Evolutionary conservation across 805 yeast species (phyloP).

Genomic region (Cyberlindnera euphorbiae): DNA sequence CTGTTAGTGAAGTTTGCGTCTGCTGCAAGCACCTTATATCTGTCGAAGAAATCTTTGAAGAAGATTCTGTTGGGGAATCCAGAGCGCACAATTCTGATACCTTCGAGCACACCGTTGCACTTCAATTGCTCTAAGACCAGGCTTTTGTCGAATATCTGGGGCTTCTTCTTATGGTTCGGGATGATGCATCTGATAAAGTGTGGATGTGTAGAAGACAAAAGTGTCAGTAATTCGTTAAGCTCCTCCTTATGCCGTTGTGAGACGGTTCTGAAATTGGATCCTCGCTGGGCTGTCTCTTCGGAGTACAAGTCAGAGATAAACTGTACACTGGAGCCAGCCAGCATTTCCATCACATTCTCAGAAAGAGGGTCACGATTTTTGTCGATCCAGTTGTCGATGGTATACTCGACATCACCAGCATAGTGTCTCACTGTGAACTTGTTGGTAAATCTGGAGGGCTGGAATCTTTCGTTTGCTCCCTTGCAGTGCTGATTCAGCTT

Average conservation of each 20-base stretch:
- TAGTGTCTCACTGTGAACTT: constrained; percentile 88
- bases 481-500: constrained; percentile 68
- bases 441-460: constrained; percentile 64
- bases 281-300: constrained; percentile 30
- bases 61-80: constrained; percentile 93
- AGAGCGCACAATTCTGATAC: constrained; percentile 93
- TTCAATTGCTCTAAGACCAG: constrained; percentile 84
- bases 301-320: constrained; percentile 55
- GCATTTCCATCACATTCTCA: constrained; percentile 60
- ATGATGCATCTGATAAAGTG: constrained; percentile 95
- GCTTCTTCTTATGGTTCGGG: constrained; percentile 74
- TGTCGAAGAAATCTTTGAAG: constrained; percentile 70
- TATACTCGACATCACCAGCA: constrained; percentile 95
- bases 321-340: constrained; percentile 50
- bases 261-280: constrained; percentile 62
- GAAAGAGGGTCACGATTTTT: constrained; percentile 92
- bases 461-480: constrained; percentile 50
- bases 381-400: constrained; percentile 87
- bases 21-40: constrained; percentile 68
- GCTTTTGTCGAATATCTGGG: constrained; percentile 65
- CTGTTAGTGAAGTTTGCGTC: constrained; percentile 39
- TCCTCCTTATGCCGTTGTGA: constrained; percentile 90
- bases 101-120: constrained; percentile 97
- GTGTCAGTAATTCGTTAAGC: constrained; percentile 62
- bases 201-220: constrained; percentile 78